phyloP scores from a whole-genome alignment of 176 grass and related monocot species.

The Ensete glaucum region DNA sequence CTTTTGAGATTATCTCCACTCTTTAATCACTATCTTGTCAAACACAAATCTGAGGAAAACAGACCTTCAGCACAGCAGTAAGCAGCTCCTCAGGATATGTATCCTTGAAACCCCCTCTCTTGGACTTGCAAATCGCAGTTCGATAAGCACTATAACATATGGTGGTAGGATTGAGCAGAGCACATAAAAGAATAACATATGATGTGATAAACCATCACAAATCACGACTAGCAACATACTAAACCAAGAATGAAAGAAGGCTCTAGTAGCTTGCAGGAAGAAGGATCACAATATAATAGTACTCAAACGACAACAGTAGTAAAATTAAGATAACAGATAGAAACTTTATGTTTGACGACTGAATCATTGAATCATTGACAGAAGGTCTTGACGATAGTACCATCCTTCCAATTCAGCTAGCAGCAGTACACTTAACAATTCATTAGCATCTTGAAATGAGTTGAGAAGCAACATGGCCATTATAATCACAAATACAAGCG shows the following conservation, averaged over 20 bases:
- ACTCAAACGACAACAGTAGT: neutral
- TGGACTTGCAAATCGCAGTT: conserved; percentile 91
- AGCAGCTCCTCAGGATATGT: conserved; percentile 92
- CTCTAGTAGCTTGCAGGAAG: neutral
- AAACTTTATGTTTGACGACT: neutral
- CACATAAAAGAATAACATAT: neutral
- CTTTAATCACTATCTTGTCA: neutral
- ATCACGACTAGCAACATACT: neutral
- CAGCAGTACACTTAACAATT: too few species aligned
- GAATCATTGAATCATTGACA: too few species aligned
- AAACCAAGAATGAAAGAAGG: neutral
- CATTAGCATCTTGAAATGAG: too few species aligned
- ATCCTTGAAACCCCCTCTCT: conserved; percentile 86
- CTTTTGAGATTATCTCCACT: neutral
- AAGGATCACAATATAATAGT: neutral
- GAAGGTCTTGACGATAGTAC: too few species aligned
- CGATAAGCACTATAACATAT: conserved; percentile 55
- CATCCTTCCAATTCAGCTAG: too few species aligned
- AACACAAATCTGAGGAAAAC: neutral
- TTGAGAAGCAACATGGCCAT: too few species aligned
- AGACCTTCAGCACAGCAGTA: conserved; percentile 81
- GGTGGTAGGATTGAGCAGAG: neutral
- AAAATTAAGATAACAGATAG: neutral
- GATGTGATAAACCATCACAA: neutral
- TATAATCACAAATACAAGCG: too few species aligned